Evolutionary conservation across 2,329 filamentous ascomycete species (phyloP).

Genomic region (Coniella lustricola): DNA sequence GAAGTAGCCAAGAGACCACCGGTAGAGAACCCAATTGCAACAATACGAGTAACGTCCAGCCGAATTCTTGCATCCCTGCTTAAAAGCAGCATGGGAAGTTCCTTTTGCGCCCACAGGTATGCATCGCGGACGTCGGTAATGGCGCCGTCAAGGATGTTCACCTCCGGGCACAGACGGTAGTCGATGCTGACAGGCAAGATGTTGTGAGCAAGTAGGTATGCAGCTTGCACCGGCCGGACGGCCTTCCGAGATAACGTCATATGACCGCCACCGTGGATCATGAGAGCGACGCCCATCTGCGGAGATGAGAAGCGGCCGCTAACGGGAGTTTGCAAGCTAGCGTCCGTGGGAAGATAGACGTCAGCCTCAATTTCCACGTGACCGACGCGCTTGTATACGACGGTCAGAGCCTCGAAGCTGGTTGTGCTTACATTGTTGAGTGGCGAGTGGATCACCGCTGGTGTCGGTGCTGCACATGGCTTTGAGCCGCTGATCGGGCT

Average conservation of each 20-base stretch:
- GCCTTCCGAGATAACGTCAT: slow-evolving; percentile 31
- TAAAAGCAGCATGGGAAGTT: slow-evolving; percentile 21
- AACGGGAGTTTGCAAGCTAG: background rate
- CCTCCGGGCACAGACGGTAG: slow-evolving; percentile 43
- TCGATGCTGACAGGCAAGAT: slow-evolving; percentile 42
- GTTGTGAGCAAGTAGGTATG: slow-evolving; percentile 29
- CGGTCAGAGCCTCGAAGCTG: background rate
- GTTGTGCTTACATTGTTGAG: too few relatives aligned
- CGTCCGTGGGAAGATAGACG: slow-evolving; percentile 23
- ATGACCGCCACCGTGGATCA: slow-evolving; percentile 38
- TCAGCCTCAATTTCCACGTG: slow-evolving; percentile 22
- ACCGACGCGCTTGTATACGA: slow-evolving; percentile 19
- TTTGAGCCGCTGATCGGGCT: too few relatives aligned
- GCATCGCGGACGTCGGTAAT: slow-evolving; percentile 39
- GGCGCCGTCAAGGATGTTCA: slow-evolving; percentile 36
- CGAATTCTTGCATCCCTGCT: slow-evolving; percentile 13
- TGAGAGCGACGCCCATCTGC: slow-evolving; percentile 25
- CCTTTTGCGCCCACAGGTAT: slow-evolving; percentile 20
- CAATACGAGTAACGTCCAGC: slow-evolving; percentile 27
- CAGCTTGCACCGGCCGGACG: slow-evolving; percentile 30
- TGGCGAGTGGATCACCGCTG: too few relatives aligned
- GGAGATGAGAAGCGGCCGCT: background rate
- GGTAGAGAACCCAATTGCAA: slow-evolving; percentile 40
- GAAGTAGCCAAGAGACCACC: slow-evolving; percentile 40
- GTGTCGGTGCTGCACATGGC: too few relatives aligned